Percentiles rank a stretch among this genome's conserved stretches.
These are phyloP conservation scores for Neurospora pannonica DNA, from an alignment of 495 filamentous ascomycete genomes.

Conservation along the genomic window DNA sequence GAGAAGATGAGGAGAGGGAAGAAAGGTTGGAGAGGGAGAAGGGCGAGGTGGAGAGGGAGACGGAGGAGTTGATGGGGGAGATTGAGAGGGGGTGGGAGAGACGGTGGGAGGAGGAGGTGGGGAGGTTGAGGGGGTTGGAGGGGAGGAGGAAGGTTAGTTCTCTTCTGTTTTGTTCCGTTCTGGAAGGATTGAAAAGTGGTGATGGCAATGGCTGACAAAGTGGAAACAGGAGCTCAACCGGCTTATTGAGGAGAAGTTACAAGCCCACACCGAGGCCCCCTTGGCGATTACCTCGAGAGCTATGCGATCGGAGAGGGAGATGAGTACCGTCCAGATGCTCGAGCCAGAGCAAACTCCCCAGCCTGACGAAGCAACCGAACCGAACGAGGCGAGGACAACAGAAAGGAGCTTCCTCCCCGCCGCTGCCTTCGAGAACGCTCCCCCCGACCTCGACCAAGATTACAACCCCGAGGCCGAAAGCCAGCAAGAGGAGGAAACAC, in stretches of 20 bases:
- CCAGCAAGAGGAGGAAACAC: background rate
- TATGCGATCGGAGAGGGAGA: background rate
- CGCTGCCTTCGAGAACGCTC: background rate
- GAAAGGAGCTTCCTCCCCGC: background rate
- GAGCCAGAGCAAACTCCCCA: background rate
- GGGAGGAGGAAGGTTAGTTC: constrained; percentile 21
- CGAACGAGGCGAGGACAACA: background rate
- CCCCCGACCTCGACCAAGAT: background rate
- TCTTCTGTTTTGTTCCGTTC: too few relatives aligned
- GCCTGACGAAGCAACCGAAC: background rate
- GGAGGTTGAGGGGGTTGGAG: constrained; percentile 20
- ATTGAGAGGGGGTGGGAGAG: constrained; percentile 21
- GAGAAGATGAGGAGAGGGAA: constrained; percentile 18
- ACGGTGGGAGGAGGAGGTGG: constrained; percentile 14
- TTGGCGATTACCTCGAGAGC: constrained; percentile 1
- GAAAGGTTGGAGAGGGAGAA: constrained; percentile 11
- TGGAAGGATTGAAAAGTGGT: too few relatives aligned
- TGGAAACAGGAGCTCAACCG: constrained; percentile 24
- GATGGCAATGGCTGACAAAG: background rate
- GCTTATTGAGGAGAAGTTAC: constrained; percentile 25
- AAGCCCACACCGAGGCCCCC: constrained; percentile 4
- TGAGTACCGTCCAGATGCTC: background rate
- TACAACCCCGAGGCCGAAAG: background rate
- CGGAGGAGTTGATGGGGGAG: constrained; percentile 15
- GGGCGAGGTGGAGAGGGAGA: constrained; percentile 20